A percentile compares a stretch with the other conserved stretches of the same genome.
Conservation (phyloP, 768 basidiomycete species). For the Naganishia antarctica region DNA sequence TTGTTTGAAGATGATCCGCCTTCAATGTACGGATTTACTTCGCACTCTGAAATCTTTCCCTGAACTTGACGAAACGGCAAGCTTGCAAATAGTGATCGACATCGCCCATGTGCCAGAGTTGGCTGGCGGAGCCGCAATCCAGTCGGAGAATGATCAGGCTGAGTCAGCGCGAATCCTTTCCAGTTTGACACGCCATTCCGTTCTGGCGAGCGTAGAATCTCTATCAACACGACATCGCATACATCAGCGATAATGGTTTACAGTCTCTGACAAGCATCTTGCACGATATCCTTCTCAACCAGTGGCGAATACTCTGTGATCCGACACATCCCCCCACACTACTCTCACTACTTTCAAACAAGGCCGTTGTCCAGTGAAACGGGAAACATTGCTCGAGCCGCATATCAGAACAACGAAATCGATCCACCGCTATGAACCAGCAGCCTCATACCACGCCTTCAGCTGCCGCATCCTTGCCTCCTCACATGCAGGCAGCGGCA, state of each 20-base stretch:
- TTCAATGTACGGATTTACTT: too few species aligned
- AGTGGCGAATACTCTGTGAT: too few species aligned
- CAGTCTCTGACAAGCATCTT: too few species aligned
- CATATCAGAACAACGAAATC: too few species aligned
- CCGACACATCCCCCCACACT: too few species aligned
- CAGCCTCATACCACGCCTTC: background rate
- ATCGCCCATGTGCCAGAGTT: background rate
- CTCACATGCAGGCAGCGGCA: slow-evolving; percentile 6
- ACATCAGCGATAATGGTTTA: too few species aligned
- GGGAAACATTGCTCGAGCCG: too few species aligned
- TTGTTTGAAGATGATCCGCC: too few species aligned
- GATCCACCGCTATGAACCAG: background rate
- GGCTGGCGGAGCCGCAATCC: background rate
- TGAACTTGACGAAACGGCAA: too few species aligned
- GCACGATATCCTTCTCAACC: too few species aligned
- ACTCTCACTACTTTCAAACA: too few species aligned
- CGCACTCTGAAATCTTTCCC: background rate
- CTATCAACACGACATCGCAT: background rate
- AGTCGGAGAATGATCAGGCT: background rate
- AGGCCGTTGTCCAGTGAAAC: too few species aligned
- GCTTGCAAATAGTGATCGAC: slow-evolving; percentile 12
- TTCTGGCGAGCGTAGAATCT: background rate
- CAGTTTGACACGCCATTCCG: slow-evolving; percentile 1
- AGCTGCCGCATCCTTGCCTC: slow-evolving; percentile 1
- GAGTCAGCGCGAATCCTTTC: background rate